phyloP scores from a whole-genome alignment of 495 filamentous ascomycete genomes.

The Penicillium riverlandense region DNA sequence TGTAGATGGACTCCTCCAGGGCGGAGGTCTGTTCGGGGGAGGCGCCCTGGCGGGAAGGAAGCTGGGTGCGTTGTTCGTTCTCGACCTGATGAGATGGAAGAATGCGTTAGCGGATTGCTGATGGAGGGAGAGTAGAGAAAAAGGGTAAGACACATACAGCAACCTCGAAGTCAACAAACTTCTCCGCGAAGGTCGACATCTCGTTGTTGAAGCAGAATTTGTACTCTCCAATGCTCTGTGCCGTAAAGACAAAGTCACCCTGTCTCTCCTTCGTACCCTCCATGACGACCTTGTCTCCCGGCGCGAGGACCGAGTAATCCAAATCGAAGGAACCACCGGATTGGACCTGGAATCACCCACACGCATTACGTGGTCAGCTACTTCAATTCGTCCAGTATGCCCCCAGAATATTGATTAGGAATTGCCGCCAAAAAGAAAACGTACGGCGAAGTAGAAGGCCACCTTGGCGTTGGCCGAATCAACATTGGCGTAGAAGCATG shows the following conservation, averaged over 20 bases:
- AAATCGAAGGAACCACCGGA: constrained; percentile 93
- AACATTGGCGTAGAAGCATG: constrained; percentile 85
- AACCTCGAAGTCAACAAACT: constrained; percentile 98
- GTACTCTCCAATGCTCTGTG: constrained; percentile 88
- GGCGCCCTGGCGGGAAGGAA: constrained; percentile 87
- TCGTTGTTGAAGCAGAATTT: constrained; percentile 98
- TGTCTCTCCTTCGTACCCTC: constrained; percentile 90
- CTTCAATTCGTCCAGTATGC: too few relatives aligned
- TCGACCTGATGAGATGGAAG: constrained; percentile 59
- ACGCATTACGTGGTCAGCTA: too few relatives aligned
- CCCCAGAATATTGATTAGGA: too few relatives aligned
- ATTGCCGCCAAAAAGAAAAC: constrained; percentile 16
- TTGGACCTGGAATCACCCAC: constrained; percentile 62
- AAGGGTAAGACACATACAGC: constrained; percentile 50
- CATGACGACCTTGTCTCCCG: constrained; percentile 73
- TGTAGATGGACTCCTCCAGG: constrained; percentile 93
- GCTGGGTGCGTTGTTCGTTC: constrained; percentile 73
- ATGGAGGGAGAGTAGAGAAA: too few relatives aligned
- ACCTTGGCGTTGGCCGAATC: constrained; percentile 70
- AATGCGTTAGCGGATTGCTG: constrained; percentile 2
- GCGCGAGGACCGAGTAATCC: constrained; percentile 83
- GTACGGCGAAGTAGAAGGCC: constrained; percentile 97
- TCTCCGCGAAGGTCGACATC: constrained; percentile 96
- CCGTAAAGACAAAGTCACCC: constrained; percentile 97
- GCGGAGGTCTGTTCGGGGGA: constrained; percentile 84